A percentile compares a stretch with the other conserved stretches of the same genome.
Conservation (phyloP, 139 green algal genomes). For the Trebouxia sp. region DNA sequence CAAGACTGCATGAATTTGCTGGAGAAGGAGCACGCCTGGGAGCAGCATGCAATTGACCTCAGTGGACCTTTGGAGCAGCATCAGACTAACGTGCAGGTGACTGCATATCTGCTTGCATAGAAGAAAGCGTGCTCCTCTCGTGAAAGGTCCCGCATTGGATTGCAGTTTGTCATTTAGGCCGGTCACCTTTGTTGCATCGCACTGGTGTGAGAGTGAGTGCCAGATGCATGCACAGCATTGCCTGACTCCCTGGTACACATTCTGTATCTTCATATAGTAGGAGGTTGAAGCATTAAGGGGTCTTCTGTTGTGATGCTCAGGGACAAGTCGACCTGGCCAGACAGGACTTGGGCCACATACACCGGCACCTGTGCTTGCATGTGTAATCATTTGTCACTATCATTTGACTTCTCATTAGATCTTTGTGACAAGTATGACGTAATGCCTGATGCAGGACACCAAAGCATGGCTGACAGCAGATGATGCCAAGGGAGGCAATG, state of each 20-base stretch:
- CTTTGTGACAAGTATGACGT: neutral
- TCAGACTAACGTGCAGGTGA: neutral
- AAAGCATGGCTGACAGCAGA: neutral
- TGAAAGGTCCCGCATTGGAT: too few relatives aligned
- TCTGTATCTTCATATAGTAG: neutral
- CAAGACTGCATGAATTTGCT: slow-evolving; percentile 11
- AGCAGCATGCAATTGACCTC: neutral
- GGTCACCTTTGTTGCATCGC: too few relatives aligned
- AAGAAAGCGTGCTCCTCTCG: too few relatives aligned
- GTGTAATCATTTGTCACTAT: too few relatives aligned
- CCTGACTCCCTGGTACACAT: neutral
- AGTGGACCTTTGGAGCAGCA: neutral
- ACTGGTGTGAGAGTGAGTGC: neutral
- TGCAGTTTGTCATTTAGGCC: neutral
- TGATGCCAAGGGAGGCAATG: neutral
- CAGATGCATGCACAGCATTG: neutral
- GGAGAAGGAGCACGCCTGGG: slow-evolving; percentile 2
- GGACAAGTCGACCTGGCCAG: neutral
- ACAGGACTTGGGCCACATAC: neutral
- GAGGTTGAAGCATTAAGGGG: neutral
- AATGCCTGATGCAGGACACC: neutral
- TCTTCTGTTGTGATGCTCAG: neutral
- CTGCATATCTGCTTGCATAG: too few relatives aligned
- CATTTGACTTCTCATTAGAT: too few relatives aligned
- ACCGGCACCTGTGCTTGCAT: too few relatives aligned